These are phyloP conservation scores for Debaryomycetaceae sp. DNA, from an alignment of 1,139 yeast genomes.

Conservation along the genomic window DNA sequence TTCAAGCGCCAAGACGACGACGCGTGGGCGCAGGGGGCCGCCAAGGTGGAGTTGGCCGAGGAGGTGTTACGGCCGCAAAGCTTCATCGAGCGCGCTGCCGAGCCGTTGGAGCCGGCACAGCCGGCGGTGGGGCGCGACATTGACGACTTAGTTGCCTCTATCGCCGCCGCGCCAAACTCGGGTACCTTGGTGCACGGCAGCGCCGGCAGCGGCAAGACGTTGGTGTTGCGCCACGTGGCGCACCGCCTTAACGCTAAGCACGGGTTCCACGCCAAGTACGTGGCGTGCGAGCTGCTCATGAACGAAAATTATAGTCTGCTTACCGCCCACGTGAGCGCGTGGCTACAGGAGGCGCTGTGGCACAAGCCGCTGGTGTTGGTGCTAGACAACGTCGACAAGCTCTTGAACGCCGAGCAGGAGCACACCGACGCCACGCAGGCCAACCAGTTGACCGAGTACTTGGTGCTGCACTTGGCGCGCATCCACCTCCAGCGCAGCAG, in stretches of 20 bases:
- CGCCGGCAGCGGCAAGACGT: constrained; percentile 78
- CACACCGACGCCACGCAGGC: constrained; percentile 60
- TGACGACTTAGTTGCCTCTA: constrained; percentile 35
- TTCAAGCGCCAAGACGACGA: constrained; percentile 44
- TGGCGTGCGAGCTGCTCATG: constrained; percentile 52
- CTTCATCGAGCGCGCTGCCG: constrained; percentile 26
- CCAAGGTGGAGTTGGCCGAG: constrained; percentile 47
- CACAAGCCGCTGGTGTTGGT: constrained; percentile 71
- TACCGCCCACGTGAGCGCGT: constrained; percentile 39
- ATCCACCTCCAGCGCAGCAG: constrained; percentile 38
- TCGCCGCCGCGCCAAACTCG: constrained; percentile 42
- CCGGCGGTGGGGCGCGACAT: constrained; percentile 60
- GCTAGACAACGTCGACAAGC: constrained; percentile 75
- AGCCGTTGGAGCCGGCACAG: constrained; percentile 9
- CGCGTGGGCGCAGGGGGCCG: constrained; percentile 36
- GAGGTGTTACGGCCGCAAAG: constrained; percentile 52
- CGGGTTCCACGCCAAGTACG: constrained; percentile 40
- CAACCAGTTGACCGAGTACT: constrained; percentile 51
- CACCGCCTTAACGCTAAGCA: constrained; percentile 26
- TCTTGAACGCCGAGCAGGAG: constrained; percentile 71
- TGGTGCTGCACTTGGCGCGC: constrained; percentile 36
- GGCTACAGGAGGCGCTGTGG: constrained; percentile 69
- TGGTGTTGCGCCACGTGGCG: constrained; percentile 43
- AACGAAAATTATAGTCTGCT: constrained; percentile 53
- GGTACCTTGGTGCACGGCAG: constrained; percentile 67